Evolutionary conservation across 805 yeast species (phyloP), one percentile per base, ranked within the genome.

Genomic region (Cyberlindnera subsufficiens): DNA sequence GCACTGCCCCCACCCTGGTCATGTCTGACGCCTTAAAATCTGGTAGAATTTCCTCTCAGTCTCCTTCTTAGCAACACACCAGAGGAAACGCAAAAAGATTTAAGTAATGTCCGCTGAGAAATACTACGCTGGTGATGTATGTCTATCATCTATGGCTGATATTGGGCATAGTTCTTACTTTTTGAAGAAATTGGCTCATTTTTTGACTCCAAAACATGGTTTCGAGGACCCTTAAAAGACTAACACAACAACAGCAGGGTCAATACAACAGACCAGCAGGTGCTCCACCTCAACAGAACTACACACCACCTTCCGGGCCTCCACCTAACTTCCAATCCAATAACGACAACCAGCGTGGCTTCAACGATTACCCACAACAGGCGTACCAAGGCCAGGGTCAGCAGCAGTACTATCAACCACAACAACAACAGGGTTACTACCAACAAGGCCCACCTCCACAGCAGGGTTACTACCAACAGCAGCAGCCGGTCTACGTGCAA

Each of bases 401-500:
- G 15, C 51, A 46, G 29, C 52, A 48, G 7, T 47, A 47, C 19
- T 40, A 49, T 18, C 53, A 46, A 37, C 52, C 34, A 4, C 64
- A 46, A 49, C 51, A 19, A 47, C 58, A 41, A 42, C 71, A 56
- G 40, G 56, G 45, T 44, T 61, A 67, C 61, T 61, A 71, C 54
- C 62, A 65, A 48, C 60, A 55, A 54, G 54, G 59, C 61, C 47
- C 60, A 49, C 56, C 66, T 10, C 38, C 14, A 60, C 63, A 72
- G 69, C 50, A 72, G 59, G 63, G 63, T 64, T 51, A 65, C 67
- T 59, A 71, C 66, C 43, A 69, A 63, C 59, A 67, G 39, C 77
- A 64, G 42, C 78, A 74, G 50, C 78, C 79, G 0, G 66, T 74
- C 10, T 74, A 74, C 40, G 78, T 74, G 18, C 80, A 75, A 50